phyloP scores from a whole-genome alignment of 768 basidiomycete species.

The Lactarius vividus region DNA sequence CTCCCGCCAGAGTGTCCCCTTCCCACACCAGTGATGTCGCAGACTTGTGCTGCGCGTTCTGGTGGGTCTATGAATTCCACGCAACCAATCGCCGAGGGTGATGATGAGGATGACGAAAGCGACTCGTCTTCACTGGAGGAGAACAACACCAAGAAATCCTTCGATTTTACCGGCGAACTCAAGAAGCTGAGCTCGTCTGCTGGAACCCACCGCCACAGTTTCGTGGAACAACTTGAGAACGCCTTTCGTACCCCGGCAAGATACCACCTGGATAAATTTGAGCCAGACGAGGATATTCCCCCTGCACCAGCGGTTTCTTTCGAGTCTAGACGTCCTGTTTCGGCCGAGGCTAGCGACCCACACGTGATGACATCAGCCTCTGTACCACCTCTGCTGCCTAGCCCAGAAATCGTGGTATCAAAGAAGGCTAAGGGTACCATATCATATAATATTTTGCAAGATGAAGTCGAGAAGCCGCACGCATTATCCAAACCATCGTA shows the following conservation, averaged over 20 bases:
- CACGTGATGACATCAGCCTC: neutral
- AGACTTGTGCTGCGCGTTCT: constrained; percentile 16
- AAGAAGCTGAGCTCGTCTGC: constrained; percentile 67
- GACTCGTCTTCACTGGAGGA: constrained; percentile 45
- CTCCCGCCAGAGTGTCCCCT: constrained; percentile 44
- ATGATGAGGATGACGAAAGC: constrained; percentile 42
- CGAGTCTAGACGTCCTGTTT: constrained; percentile 15
- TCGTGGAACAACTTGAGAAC: constrained; percentile 76
- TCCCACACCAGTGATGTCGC: constrained; percentile 31
- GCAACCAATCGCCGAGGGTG: constrained; percentile 45
- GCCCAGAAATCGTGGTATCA: constrained; percentile 23
- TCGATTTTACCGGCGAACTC: constrained; percentile 82
- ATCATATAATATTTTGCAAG: constrained; percentile 4
- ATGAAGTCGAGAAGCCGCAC: constrained; percentile 27
- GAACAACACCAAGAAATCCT: constrained; percentile 72
- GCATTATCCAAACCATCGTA: constrained; percentile 48
- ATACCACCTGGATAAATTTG: constrained; percentile 51
- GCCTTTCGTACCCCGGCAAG: constrained; percentile 78
- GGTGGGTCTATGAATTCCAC: constrained; percentile 44
- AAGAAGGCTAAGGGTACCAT: constrained; percentile 1
- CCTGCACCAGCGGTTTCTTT: constrained; percentile 49
- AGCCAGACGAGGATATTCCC: constrained; percentile 43
- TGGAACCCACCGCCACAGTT: constrained; percentile 65
- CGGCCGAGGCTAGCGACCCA: constrained; percentile 22
- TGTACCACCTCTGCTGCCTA: constrained; percentile 19